Evolutionary conservation across 2,329 filamentous ascomycete species (phyloP), one percentile per base, ranked within the genome.

Genomic region (Aurifilum marmelostoma): DNA sequence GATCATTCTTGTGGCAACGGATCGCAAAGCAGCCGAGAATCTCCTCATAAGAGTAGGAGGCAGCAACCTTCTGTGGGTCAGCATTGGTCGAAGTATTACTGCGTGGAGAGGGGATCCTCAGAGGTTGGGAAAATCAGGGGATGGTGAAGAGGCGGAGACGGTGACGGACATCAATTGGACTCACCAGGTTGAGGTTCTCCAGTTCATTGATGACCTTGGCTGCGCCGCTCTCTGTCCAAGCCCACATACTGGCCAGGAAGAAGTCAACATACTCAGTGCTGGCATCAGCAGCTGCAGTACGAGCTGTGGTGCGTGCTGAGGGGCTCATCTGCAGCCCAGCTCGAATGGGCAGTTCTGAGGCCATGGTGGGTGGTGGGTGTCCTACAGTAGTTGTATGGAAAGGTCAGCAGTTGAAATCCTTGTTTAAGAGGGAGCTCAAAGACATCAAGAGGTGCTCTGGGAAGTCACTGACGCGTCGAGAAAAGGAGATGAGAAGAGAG

Each of bases 181-280:
- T 43, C 59, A 75, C 73, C 27, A 73, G 47, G 39, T 68, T 60
- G 16, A 69, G 37, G 6, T 27, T 39, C 16, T 68, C 62, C 21
- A 79, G 63, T 0, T 59, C 59, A 0, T 71, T 54, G 14, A 78
- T 68, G 1, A 78, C 63, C 29, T 69, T 68, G 8, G 71, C 64
- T 39, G 75, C 65, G 18, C 72, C 74, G 7, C 68, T 71, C 6
- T 72, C 69, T 8, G 68, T 72, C 69, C 74, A 78, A 1, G 67
- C 47, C 76, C 76, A 78, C 43, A 77, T 58, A 37, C 72, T 74
- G 8, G 71, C 34, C 12, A 77, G 50, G 60, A 75, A 76, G 63
- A 77, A 73, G 65, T 77, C 56, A 4, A 65, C 64, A 52, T 69
- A 39, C 9, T 69, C 4, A 4, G 32, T 32, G 27, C 2, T 29